These are phyloP conservation scores for Phytophthora ohioensis DNA, from an alignment of 352 stramenopile species.

Conservation along the genomic window DNA sequence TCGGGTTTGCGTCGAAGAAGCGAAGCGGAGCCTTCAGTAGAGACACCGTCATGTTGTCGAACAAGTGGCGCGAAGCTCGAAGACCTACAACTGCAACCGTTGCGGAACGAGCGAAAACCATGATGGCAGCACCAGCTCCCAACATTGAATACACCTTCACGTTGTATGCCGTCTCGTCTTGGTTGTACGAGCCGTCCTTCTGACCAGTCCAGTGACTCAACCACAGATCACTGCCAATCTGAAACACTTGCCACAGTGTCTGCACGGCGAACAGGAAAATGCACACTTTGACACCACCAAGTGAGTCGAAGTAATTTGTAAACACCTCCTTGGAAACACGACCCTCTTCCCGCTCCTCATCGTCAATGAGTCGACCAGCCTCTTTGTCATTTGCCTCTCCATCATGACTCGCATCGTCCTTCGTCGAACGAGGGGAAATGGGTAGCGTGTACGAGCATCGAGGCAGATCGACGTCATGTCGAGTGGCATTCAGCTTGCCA, in stretches of 20 bases:
- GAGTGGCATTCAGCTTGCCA: conserved; percentile 27
- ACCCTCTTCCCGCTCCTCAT: conserved; percentile 54
- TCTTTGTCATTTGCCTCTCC: conserved; percentile 5
- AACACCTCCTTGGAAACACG: conserved; percentile 56
- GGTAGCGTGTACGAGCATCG: conserved; percentile 19
- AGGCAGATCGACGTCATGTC: conserved; percentile 13
- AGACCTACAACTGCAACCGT: conserved; percentile 49
- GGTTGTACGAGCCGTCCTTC: conserved; percentile 30
- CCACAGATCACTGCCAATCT: conserved; percentile 45
- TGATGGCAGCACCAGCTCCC: conserved; percentile 25
- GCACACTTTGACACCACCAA: conserved; percentile 46
- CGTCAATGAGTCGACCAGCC: conserved; percentile 39
- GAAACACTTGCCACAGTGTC: conserved; percentile 40
- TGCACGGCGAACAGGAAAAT: conserved; percentile 29
- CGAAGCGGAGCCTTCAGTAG: conserved; percentile 86
- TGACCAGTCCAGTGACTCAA: conserved; percentile 49
- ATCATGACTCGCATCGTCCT: conserved; percentile 16
- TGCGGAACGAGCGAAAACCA: conserved; percentile 36
- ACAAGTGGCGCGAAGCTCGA: conserved; percentile 57
- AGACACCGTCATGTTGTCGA: conserved; percentile 83
- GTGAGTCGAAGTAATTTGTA: conserved; percentile 46
- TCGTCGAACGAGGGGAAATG: neutral
- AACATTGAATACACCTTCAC: conserved; percentile 45
- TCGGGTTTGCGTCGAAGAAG: conserved; percentile 93
- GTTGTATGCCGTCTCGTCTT: conserved; percentile 23